Evolutionary conservation across 495 filamentous ascomycete species (phyloP).

Genomic region (Thozetella sp.): DNA sequence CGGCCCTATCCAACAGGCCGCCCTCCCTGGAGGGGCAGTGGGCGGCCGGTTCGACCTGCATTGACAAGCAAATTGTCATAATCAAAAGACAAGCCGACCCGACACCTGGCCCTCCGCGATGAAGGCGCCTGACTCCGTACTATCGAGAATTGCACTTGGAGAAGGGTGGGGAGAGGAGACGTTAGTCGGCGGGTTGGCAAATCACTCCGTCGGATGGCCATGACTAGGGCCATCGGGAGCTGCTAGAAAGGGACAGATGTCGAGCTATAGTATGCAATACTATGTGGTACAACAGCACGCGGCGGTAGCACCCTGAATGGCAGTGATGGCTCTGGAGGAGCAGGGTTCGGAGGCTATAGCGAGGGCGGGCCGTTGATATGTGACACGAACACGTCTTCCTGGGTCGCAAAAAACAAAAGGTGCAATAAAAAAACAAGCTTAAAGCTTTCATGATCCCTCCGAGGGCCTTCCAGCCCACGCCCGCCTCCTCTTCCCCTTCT

Average conservation of each 20-base stretch:
- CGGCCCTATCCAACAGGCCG: neutral
- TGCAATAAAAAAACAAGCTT: neutral
- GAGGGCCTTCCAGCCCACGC: too few species aligned
- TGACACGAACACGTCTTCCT: neutral
- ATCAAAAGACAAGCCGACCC: conserved; percentile 16
- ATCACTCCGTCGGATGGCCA: too few species aligned
- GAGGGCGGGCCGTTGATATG: neutral
- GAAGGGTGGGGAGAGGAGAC: neutral
- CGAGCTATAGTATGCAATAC: too few species aligned
- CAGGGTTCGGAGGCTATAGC: neutral
- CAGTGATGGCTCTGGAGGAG: neutral
- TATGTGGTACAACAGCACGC: too few species aligned
- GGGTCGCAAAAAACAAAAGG: neutral
- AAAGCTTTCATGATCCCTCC: neutral
- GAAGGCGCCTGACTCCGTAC: neutral
- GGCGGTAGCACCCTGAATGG: too few species aligned
- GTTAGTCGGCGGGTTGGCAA: neutral
- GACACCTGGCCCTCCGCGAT: neutral
- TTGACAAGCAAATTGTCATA: conserved; percentile 27
- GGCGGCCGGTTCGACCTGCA: conserved; percentile 9
- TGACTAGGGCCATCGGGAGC: too few species aligned
- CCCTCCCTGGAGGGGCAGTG: neutral
- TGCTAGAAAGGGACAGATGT: too few species aligned
- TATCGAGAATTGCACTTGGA: neutral
- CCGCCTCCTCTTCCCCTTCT: too few species aligned